Conservation (phyloP, 75 land plant species). For the Sequoia sempervirens region DNA sequence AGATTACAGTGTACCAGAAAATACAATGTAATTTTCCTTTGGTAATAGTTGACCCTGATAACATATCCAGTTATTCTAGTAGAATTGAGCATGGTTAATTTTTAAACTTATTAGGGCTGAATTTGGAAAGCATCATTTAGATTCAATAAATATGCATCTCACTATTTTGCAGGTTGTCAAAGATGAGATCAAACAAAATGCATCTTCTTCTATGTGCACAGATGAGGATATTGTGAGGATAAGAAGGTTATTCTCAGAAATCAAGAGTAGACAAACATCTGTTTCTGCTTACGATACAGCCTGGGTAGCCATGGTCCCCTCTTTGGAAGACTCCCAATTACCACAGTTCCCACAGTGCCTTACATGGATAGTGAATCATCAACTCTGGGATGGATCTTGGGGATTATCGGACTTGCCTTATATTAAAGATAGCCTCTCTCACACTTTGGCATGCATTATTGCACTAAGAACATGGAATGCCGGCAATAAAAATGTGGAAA, state of each 20-base stretch:
- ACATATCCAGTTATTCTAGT: not conserved
- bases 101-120: not conserved
- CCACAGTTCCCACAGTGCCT: conserved; percentile 67
- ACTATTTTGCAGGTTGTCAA: not conserved
- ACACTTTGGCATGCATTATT: conserved; percentile 62
- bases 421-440: conserved; percentile 39
- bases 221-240: not conserved
- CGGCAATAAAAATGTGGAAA: conserved; percentile 44
- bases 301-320: conserved; percentile 80
- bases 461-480: conserved; percentile 64
- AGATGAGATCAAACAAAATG: not conserved
- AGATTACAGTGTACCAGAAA: too few species aligned
- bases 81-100: not conserved
- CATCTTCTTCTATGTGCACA: not conserved
- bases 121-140: not conserved
- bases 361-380: conserved; percentile 68
- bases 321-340: conserved; percentile 21
- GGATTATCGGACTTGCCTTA: conserved; percentile 29
- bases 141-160: not conserved
- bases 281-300: conserved; percentile 81
- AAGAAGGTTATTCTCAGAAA: conserved; percentile 3
- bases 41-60: not conserved
- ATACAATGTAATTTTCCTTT: too few species aligned
- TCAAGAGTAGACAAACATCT: conserved; percentile 13
- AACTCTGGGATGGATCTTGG: conserved; percentile 74